These are phyloP conservation scores for Cardamine chenopodiifolia DNA, from an alignment of 345 rosid genomes.

Conservation along the genomic window DNA sequence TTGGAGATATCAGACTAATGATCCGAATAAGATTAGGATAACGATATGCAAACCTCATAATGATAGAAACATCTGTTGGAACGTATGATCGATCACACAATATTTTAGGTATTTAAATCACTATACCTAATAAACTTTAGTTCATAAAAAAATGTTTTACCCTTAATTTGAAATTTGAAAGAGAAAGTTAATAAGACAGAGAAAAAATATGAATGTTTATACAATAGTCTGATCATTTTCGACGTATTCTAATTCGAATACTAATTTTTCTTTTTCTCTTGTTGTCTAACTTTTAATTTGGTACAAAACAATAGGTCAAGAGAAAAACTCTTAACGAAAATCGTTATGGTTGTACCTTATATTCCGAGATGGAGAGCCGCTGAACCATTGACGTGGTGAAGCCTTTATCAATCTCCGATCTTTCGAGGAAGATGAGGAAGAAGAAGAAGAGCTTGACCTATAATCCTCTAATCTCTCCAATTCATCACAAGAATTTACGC, in stretches of 20 bases:
- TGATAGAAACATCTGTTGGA: not conserved
- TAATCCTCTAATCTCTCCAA: constrained; percentile 14
- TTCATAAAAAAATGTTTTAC: not conserved
- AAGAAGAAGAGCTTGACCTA: constrained; percentile 48
- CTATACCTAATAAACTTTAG: not conserved
- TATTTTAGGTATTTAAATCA: not conserved
- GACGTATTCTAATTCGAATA: not conserved
- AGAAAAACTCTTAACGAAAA: constrained; percentile 36
- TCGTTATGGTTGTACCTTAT: constrained; percentile 23
- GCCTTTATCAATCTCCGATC: constrained; percentile 28
- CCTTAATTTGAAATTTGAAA: not conserved
- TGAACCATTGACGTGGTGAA: constrained; percentile 28
- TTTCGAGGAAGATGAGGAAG: constrained; percentile 43
- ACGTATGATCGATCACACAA: too few relatives aligned
- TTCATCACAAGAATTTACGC: constrained; percentile 35
- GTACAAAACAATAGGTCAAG: not conserved
- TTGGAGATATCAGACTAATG: not conserved
- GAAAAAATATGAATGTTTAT: not conserved
- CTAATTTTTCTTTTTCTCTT: not conserved
- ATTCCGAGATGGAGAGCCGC: constrained; percentile 45
- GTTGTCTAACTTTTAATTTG: too few relatives aligned
- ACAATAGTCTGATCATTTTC: constrained; percentile 11
- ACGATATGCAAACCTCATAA: not conserved
- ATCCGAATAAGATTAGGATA: not conserved
- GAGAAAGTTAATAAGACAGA: not conserved